Base-by-base conservation (phyloP, 495 filamentous ascomycete genomes). In the Talaromyces thailandensis region DNA sequence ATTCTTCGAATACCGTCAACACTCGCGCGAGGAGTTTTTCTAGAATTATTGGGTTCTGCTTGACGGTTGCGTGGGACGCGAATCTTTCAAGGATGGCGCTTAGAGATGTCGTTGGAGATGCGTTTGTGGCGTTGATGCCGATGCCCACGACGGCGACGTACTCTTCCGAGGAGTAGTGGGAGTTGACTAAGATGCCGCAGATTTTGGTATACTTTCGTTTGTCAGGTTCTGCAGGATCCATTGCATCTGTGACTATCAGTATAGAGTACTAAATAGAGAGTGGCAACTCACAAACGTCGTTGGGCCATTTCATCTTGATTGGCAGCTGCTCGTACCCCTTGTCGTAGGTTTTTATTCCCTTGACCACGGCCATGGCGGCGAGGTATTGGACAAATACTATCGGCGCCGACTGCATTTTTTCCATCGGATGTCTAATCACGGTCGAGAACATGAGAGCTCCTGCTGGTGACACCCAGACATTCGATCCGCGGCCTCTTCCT, bases 371-470 rank as follows among this genome's bases (percentile, higher is more conserved):
- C 51, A 98, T 79, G 3, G 91, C 93, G 2, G 91, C 86, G 14
- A 98, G 81, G 67, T 98, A 98, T 68, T 98, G 94, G 50, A 98
- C 81, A 76, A 98, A 97, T 6, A 96, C 86, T 4, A 98, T 89
- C 2, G 95, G 93, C 0, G 94, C 89, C 1, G 82, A 82, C 5
- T 82, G 73, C 16, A 84, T 84, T 56, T 92, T 80, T 31, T 85
- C 78, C 32, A 89, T 84, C 7, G 87, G 81, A 74, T 98, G 95
- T 35, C 88, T 87, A 52, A 98, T 81, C 18, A 93, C 84, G 12
- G 87, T 91, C 7, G 90, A 95, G 76, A 94, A 92, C 66, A 97
- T 86, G 8, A 98, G 81, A 21, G 85, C 83, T 0, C 94, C 94
- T 2, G 90, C 82, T 3, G 94, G 95, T 0, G 94, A 92, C 2